Base-by-base conservation (phyloP, 805 yeast species). In the Cyberlindnera subsufficiens region DNA sequence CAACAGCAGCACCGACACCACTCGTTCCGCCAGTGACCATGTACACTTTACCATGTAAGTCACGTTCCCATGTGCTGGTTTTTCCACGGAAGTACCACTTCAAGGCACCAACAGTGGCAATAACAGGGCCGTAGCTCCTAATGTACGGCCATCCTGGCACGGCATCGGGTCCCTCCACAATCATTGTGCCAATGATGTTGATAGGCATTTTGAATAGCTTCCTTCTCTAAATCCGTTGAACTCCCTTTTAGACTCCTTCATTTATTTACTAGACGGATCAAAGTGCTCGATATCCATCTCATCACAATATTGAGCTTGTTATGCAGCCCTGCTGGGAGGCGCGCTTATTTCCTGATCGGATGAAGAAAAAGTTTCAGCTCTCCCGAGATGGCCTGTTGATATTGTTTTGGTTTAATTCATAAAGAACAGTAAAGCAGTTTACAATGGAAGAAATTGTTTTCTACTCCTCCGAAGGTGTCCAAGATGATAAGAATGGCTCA, bases 11-110 rank as follows among this genome's bases (percentile, higher is more conserved):
- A 0, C 99, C 99, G 46, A 88, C 60, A 0, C 98, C 97, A 1
- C 95, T 75, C 0, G 98, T 91, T 2, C 96, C 99, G n/a, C 99
- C 99, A 0, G 93, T 84, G 6, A 86, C 71, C 17, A 86, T 68
- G 54, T 72, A 84, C 5, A 90, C 98, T 55, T 81, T 80, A 1
- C 98, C 97, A 58, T 93, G 96, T 59, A 91, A 64, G 50, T 89
- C 90, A 46, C 97, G 72, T 47, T 87, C 96, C 96, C 96, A 91
- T 0, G 89, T 85, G 64, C 91, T 93, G 17, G 75, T 52, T 1
- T 86, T 63, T 10, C 99, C 99, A 30, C 82, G 76, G 54, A 85
- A 80, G 66, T 85, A 87, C 59, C 77, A 77, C 60, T 91, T 91
- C 35, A 79, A 40, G 1, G 73, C 72, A 0, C 67, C 73, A 0